Evolutionary conservation across 306 rosid genomes (phyloP).

Genomic region (Cajanus cajan): DNA sequence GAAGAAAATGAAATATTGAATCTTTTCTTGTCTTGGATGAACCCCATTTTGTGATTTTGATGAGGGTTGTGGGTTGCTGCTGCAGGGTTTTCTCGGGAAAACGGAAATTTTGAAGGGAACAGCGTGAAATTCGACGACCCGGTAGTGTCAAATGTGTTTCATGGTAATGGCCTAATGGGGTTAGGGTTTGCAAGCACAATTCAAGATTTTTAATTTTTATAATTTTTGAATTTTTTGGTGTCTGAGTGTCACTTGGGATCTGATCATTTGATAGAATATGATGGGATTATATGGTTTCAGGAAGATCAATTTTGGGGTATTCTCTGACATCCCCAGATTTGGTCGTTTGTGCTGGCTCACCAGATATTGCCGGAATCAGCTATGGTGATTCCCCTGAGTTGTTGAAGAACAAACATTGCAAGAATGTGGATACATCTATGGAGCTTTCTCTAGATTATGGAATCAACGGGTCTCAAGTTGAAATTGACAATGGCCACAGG

Average conservation of each 20-base stretch:
- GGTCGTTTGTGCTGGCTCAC: constrained; percentile 64
- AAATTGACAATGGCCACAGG: constrained; percentile 38
- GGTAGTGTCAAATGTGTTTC: constrained; percentile 22
- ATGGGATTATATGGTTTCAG: constrained; percentile 41
- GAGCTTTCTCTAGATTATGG: constrained; percentile 91
- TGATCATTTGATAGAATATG: not conserved
- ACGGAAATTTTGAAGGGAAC: constrained; percentile 18
- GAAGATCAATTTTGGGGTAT: constrained; percentile 47
- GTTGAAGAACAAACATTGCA: constrained; percentile 37
- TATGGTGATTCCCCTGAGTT: constrained; percentile 61
- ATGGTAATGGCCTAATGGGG: constrained; percentile 24
- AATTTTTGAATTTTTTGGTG: not conserved
- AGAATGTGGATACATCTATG: constrained; percentile 49
- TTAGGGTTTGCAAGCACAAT: not conserved
- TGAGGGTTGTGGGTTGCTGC: not conserved
- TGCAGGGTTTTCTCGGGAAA: constrained; percentile 37
- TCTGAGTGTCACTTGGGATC: not conserved
- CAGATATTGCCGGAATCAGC: constrained; percentile 46
- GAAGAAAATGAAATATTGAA: constrained; percentile 2
- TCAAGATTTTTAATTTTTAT: not conserved
- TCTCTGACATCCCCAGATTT: constrained; percentile 67
- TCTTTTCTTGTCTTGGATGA: constrained; percentile 22
- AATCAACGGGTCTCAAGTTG: constrained; percentile 50
- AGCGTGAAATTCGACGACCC: constrained; percentile 36
- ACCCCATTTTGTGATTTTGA: constrained; percentile 25